Conservation (phyloP, 768 basidiomycete species). For the Heimioporus sp. region DNA sequence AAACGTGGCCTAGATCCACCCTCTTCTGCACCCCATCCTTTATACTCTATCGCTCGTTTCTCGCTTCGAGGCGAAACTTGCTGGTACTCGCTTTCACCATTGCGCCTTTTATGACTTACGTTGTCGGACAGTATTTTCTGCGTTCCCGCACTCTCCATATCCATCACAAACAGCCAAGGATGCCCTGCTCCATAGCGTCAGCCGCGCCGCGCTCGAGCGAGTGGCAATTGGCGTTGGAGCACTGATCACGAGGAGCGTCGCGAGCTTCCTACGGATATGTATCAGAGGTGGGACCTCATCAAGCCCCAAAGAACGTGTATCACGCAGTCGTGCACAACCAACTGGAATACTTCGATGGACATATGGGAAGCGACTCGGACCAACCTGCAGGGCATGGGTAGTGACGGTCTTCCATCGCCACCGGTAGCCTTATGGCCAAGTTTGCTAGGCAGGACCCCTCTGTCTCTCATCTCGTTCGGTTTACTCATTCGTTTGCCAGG, state of each 20-base stretch:
- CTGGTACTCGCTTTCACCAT: conserved; percentile 65
- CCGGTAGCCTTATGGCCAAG: conserved; percentile 91
- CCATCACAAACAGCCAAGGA: conserved; percentile 44
- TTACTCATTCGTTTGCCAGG: conserved; percentile 40
- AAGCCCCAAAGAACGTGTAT: conserved; percentile 70
- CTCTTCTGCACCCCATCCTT: conserved; percentile 47
- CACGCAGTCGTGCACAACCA: conserved; percentile 59
- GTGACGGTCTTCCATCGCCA: conserved; percentile 58
- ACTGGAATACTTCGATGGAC: too few species aligned
- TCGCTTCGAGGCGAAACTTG: conserved; percentile 54
- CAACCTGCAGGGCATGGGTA: conserved; percentile 31
- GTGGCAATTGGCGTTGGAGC: conserved; percentile 64
- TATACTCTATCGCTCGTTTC: conserved; percentile 63
- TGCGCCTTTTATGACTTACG: conserved; percentile 83
- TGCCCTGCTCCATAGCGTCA: too few species aligned
- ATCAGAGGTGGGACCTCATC: conserved; percentile 74
- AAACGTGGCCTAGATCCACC: conserved; percentile 6
- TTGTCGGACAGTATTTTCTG: conserved; percentile 72
- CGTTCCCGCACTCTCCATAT: conserved; percentile 45
- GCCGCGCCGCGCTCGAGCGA: conserved; percentile 62
- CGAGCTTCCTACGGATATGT: conserved; percentile 81
- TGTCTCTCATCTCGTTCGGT: not conserved
- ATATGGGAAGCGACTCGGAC: conserved; percentile 58
- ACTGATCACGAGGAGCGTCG: conserved; percentile 69
- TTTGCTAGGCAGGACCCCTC: conserved; percentile 67